Evolutionary conservation across 495 filamentous ascomycete species (phyloP).

Genomic region (Tuber melanosporum): DNA sequence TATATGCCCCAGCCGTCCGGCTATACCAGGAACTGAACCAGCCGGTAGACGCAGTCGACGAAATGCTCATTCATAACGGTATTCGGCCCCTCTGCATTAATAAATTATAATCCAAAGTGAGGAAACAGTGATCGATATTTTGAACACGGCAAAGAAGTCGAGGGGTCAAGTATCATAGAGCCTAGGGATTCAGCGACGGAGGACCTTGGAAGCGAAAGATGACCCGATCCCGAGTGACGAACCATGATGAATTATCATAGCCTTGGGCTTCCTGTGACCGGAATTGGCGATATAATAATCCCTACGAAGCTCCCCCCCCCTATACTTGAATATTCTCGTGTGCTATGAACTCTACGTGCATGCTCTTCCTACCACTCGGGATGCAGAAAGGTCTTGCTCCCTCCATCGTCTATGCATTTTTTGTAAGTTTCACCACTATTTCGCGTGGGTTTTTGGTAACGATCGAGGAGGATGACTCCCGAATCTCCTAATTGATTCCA

Average conservation of each 20-base stretch:
- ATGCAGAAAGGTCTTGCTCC: not conserved
- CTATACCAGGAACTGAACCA: not conserved
- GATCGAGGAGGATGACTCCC: not conserved
- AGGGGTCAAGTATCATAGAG: not conserved
- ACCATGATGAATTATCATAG: not conserved
- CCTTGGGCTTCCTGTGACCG: not conserved
- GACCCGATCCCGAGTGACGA: not conserved
- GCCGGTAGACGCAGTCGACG: not conserved
- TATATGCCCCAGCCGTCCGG: not conserved
- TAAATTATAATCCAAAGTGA: not conserved
- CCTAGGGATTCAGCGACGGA: not conserved
- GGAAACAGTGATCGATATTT: not conserved
- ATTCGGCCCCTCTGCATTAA: not conserved
- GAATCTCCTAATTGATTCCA: not conserved
- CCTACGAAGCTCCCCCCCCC: not conserved
- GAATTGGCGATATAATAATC: too few relatives aligned
- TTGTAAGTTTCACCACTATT: not conserved
- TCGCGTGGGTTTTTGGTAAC: not conserved
- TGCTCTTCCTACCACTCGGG: not conserved
- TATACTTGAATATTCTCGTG: not conserved
- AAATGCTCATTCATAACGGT: not conserved
- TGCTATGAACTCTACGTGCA: not conserved
- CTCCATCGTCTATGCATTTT: not conserved
- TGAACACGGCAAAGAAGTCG: not conserved
- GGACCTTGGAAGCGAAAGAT: not conserved